phyloP scores from a whole-genome alignment of 345 rosid genomes.

The Camelina neglecta region DNA sequence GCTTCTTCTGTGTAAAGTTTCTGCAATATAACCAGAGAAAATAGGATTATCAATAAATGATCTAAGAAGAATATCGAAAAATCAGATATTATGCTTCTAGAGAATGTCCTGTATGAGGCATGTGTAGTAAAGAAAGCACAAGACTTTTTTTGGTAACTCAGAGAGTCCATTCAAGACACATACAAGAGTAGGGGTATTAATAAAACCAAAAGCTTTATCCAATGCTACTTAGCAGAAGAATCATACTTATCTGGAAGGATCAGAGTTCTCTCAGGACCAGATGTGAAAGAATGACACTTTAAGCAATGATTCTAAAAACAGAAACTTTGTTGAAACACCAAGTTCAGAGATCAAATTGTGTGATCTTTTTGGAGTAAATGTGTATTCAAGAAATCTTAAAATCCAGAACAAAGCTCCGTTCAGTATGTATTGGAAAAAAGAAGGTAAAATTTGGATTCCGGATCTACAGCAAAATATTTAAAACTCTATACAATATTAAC shows the following conservation, averaged over 20 bases:
- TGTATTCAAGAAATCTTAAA: constrained; percentile 16
- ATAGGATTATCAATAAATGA: background rate
- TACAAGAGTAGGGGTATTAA: background rate
- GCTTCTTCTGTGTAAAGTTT: background rate
- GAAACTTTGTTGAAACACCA: background rate
- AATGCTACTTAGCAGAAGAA: background rate
- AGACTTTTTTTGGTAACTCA: constrained; percentile 15
- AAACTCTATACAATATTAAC: background rate
- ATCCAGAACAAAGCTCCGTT: constrained; percentile 4
- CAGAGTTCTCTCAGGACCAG: background rate
- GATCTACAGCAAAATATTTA: constrained; percentile 20
- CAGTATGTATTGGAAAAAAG: background rate
- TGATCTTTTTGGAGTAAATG: background rate
- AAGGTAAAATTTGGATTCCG: background rate
- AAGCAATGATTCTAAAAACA: background rate
- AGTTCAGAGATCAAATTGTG: constrained; percentile 16
- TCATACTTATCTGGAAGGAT: background rate
- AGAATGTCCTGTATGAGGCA: constrained; percentile 23
- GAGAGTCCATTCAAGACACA: constrained; percentile 12
- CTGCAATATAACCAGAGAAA: background rate
- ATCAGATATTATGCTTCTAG: constrained; percentile 1
- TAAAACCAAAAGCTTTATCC: background rate
- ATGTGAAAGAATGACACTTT: constrained; percentile 21
- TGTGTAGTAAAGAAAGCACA: constrained; percentile 17
- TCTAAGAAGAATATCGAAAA: background rate